Base-by-base conservation (phyloP, 495 filamentous ascomycete species). In the Penicillium angulare region DNA sequence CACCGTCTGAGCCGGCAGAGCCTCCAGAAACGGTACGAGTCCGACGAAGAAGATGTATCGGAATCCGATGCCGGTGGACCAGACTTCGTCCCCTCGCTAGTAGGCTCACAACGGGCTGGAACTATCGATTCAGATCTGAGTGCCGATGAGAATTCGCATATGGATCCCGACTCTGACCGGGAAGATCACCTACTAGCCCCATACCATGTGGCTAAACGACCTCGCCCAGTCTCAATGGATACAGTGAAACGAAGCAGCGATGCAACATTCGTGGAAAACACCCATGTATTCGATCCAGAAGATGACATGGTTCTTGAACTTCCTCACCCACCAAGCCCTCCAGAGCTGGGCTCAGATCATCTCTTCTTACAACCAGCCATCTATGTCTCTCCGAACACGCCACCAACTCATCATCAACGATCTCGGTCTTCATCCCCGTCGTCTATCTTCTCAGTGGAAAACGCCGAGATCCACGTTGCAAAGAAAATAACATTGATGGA, bases 11-110 rank as follows among this genome's bases (percentile, higher is more conserved):
- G 65, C 49, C 60, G 65, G 31, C 66, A 67, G 39, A 62, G 53
- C 43, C 65, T 73, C 8, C 65, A 70, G 21, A 65, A 63, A 22
- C 65, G 61, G 17, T 76, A 76, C 44, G 71, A 76, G 24, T 76
- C 73, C 7, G 73, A 76, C 17, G 73, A 76, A 49, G 73, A 76
- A 47, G 69, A 68, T 35, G 61, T 69, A 3, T 76, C 73, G 8
- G 73, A 73, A 48, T 66, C 71, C 0, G 71, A 74, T 43, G 51
- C 60, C 27, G 64, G 70, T 12, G 58, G 56, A 12, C 64, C 69
- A 2, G 69, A 73, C 34, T 52, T 68, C 49, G 55, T 66, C 3
- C 69, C 66, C 18, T 69, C 71, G 27, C 62, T 65, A 5, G 50
- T 68, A 36, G 59, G 67, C 39, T 63, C 65, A 5, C 60, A 61